Percentiles rank a stretch among this genome's conserved stretches.
These are phyloP conservation scores for Dentipellis sp. DNA, from an alignment of 768 basidiomycete species.

Conservation along the genomic window DNA sequence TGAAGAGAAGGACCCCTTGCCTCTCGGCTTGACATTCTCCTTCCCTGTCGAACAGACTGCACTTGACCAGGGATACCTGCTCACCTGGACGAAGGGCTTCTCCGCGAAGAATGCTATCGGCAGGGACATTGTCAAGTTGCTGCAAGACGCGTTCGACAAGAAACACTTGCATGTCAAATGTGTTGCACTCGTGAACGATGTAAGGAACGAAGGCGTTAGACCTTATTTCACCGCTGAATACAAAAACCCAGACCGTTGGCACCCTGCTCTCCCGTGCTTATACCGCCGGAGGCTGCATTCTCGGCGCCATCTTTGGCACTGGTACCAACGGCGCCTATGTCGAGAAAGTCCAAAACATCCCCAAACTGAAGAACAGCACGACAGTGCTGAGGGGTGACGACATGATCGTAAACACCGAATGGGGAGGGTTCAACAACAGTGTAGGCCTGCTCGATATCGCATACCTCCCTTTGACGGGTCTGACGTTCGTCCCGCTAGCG, in stretches of 20 bases:
- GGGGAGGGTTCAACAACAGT: slow-evolving; percentile 96
- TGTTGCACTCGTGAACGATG: slow-evolving; percentile 91
- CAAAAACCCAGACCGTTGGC: slow-evolving; percentile 71
- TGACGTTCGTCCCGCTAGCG: slow-evolving; percentile 36
- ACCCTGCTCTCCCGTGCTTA: slow-evolving; percentile 90
- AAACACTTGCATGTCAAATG: slow-evolving; percentile 90
- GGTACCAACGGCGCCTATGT: slow-evolving; percentile 98
- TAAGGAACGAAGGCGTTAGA: slow-evolving; percentile 27
- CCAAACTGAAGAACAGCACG: slow-evolving; percentile 64
- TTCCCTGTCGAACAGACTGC: slow-evolving; percentile 98
- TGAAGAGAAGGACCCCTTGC: slow-evolving; percentile 28
- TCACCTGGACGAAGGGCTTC: slow-evolving; percentile 97
- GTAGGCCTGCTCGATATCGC: slow-evolving; percentile 32
- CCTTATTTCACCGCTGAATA: too few species aligned
- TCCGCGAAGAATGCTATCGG: slow-evolving; percentile 85
- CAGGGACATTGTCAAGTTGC: slow-evolving; percentile 78
- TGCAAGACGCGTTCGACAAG: slow-evolving; percentile 87
- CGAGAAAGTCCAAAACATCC: slow-evolving; percentile 77
- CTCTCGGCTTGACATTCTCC: slow-evolving; percentile 91
- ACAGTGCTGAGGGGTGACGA: slow-evolving; percentile 52
- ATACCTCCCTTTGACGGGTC: neutral
- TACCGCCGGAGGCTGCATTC: slow-evolving; percentile 81
- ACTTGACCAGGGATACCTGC: slow-evolving; percentile 77
- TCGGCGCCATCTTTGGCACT: slow-evolving; percentile 93
- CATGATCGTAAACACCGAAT: slow-evolving; percentile 97